Percentiles rank a stretch among this genome's conserved stretches.
Conservation (phyloP, 345 rosid species). For the Luvunga scandens region DNA sequence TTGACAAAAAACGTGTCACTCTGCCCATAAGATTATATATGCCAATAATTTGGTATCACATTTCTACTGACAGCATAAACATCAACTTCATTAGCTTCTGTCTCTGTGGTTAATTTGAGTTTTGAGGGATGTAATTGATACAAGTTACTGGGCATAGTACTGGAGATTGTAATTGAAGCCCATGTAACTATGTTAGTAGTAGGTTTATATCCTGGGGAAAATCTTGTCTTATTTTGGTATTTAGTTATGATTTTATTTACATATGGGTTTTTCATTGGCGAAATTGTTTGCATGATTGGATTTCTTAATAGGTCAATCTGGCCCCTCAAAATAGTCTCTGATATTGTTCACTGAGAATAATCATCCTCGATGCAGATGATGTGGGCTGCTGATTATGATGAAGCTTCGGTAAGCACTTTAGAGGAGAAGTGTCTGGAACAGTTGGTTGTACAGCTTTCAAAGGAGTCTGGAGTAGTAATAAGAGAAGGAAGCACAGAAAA, state of each 20-base stretch:
- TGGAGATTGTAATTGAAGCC: not conserved
- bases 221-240: not conserved
- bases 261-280: not conserved
- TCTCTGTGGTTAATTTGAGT: not conserved
- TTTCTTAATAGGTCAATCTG: not conserved
- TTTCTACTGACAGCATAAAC: not conserved
- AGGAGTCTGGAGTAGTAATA: conserved; percentile 41
- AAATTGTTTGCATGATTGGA: not conserved
- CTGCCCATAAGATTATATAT: not conserved
- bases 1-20: not conserved
- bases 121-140: not conserved
- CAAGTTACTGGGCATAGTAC: not conserved
- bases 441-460: conserved; percentile 54
- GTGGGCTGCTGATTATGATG: conserved; percentile 97
- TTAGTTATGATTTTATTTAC: not conserved
- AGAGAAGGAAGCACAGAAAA: conserved; percentile 41
- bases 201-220: not conserved
- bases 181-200: not conserved
- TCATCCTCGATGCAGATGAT: conserved; percentile 64
- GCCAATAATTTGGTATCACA: not conserved
- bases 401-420: conserved; percentile 47
- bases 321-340: not conserved
- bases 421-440: conserved; percentile 74
- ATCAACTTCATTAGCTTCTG: not conserved
- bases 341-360: not conserved